phyloP scores from a whole-genome alignment of 106 monocot species.

The Phalaenopsis equestris region DNA sequence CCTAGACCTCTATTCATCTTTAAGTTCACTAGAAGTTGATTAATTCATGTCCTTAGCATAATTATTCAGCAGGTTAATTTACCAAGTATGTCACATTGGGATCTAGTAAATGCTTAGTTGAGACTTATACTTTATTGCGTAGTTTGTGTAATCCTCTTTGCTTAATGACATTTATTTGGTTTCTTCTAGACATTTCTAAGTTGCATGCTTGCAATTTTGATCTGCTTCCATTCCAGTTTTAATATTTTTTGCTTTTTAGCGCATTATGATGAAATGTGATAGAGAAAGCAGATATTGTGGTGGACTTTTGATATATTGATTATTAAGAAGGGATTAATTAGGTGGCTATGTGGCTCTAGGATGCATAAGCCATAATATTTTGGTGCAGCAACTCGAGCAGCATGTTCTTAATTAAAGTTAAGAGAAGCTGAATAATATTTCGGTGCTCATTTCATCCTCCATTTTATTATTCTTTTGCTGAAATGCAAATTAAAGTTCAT shows the following conservation, averaged over 20 bases:
- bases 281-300: no score
- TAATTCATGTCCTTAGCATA: neutral
- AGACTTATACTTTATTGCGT: neutral
- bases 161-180: no score
- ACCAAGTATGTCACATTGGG: neutral
- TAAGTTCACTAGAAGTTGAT: neutral
- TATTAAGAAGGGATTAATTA: no score
- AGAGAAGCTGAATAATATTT: neutral
- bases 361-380: neutral
- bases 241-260: neutral
- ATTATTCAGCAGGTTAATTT: neutral
- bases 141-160: neutral
- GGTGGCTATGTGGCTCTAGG: neutral
- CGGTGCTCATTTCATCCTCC: neutral
- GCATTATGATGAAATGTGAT: no score
- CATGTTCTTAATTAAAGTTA: neutral
- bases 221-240: neutral
- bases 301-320: no score
- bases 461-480: neutral
- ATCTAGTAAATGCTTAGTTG: neutral
- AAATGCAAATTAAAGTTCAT: neutral
- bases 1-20: no score
- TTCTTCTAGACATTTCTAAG: no score
- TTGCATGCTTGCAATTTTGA: neutral
- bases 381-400: neutral